These are phyloP conservation scores for Suhomyces yuchorum DNA, from an alignment of 1,139 yeast genomes.

Conservation along the genomic window DNA sequence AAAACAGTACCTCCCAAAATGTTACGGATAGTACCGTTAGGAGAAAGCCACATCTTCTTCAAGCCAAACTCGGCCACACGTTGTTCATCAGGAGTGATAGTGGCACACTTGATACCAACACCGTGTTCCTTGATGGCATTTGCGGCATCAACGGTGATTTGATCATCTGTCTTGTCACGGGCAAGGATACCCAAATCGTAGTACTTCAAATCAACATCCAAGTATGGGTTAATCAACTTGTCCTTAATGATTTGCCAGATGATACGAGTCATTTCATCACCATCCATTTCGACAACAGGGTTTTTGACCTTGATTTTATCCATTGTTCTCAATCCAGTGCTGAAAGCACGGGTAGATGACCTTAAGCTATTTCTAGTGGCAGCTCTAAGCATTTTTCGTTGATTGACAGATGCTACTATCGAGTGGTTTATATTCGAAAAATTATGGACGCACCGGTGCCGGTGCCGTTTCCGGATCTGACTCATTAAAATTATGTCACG, in stretches of 20 bases:
- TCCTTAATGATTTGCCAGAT: conserved; percentile 87
- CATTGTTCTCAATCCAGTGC: conserved; percentile 22
- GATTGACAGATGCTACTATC: background rate
- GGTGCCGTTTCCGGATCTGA: conserved; percentile 13
- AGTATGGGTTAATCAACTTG: conserved; percentile 78
- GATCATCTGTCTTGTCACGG: conserved; percentile 85
- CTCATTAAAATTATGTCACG: conserved; percentile 4
- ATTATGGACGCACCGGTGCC: conserved; percentile 8
- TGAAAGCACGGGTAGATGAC: conserved; percentile 23
- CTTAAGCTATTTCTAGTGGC: conserved; percentile 6
- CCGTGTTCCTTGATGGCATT: conserved; percentile 84
- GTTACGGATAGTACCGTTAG: conserved; percentile 95
- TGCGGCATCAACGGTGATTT: conserved; percentile 88
- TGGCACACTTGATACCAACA: conserved; percentile 96
- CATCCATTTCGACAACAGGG: conserved; percentile 95
- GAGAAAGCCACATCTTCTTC: conserved; percentile 96
- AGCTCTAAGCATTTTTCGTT: conserved; percentile 15
- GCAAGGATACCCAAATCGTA: conserved; percentile 85
- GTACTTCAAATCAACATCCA: conserved; percentile 86
- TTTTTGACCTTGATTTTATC: conserved; percentile 75
- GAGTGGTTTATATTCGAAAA: conserved; percentile 3
- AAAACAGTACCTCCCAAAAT: conserved; percentile 94
- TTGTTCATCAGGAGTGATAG: conserved; percentile 97
- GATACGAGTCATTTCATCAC: conserved; percentile 94
- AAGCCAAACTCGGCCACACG: conserved; percentile 86